Base-by-base conservation (phyloP, 371 early-diverging fungal genomes). In the Mortierella polycephala region DNA sequence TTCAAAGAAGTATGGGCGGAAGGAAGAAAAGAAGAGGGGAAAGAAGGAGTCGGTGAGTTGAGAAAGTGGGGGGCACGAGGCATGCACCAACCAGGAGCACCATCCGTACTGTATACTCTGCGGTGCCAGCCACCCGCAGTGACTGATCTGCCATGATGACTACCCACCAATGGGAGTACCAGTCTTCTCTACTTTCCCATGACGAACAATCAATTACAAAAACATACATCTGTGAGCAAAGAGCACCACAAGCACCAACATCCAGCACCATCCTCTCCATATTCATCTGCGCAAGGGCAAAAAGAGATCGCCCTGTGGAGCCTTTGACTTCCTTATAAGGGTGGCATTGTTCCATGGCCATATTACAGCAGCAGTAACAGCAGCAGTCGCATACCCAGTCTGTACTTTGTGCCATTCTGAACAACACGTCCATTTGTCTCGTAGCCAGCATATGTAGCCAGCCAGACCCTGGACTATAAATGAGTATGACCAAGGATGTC, bases 141-240 rank as follows among this genome's bases (percentile, higher is more conserved):
- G 20, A 45, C 16, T 63, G 58, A 44, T 39, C 45, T 16, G 23
- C 0, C 37, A 41, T 44, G 60, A 20, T 50, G 57, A 57, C 57
- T 57, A 49, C 37, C 13, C 57, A 11, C 71, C 71, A 71, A 71
- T 65, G 44, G 51, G 71, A 71, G 71, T 65, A 20, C 51, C 50
- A 3, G 11, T 16, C 18, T 30, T 30, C 21, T 18, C 44, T 7
- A 59, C 37, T 56, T 71, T 71, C 71, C 71, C 71, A 71, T 47
- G 56, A 70, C 59, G 20, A 9, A 9, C 39, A 30, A 30, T 30
- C 30, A 30, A 2, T 30, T 30, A 30, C 30, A 30, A 30, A 30
- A 30, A 30, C 4, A 30, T 30, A 30, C 4, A 30, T 30, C 4
- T 30, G 30, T 30, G 14, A 56, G 30, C 30, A 30, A 30, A 30